A percentile compares a stretch with the other conserved stretches of the same genome.
Evolutionary conservation across 768 basidiomycete genomes (phyloP).

Genomic region (Mycena sanguinolenta): DNA sequence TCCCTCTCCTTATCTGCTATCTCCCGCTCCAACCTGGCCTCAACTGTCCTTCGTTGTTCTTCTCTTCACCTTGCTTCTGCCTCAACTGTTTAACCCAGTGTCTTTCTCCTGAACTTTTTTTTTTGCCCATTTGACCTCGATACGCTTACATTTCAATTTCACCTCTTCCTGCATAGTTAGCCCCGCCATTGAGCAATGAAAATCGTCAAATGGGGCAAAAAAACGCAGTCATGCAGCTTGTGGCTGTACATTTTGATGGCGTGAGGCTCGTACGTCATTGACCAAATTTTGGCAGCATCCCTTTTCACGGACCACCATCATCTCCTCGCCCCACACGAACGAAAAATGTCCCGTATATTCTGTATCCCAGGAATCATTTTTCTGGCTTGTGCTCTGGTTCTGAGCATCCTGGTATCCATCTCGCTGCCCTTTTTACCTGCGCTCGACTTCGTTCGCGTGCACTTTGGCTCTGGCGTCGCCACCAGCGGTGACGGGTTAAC

Average conservation of each 20-base stretch:
- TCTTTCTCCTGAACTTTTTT: no score
- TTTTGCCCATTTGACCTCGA: constrained; percentile 53
- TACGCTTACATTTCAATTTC: constrained; percentile 43
- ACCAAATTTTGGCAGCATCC: neutral
- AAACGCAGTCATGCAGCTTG: constrained; percentile 27
- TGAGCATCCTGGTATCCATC: constrained; percentile 77
- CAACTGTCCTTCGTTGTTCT: no score
- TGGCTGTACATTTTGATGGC: no score
- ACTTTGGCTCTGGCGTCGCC: constrained; percentile 54
- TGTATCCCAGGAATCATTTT: constrained; percentile 73
- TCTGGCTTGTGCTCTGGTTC: constrained; percentile 71
- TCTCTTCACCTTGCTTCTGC: no score
- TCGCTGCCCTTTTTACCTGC: constrained; percentile 78
- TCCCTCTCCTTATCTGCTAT: no score
- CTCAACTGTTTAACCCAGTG: no score
- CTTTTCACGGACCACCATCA: neutral
- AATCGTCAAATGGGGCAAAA: constrained; percentile 11
- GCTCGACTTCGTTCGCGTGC: constrained; percentile 75
- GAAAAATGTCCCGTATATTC: constrained; percentile 62
- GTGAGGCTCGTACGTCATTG: neutral
- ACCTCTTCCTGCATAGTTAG: no score
- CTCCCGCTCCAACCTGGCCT: no score
- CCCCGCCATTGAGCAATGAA: no score
- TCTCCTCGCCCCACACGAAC: neutral
- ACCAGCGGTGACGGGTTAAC: constrained; percentile 48